Base-by-base conservation (phyloP, 140 eudicot genomes). In the Stevia rebaudiana region DNA sequence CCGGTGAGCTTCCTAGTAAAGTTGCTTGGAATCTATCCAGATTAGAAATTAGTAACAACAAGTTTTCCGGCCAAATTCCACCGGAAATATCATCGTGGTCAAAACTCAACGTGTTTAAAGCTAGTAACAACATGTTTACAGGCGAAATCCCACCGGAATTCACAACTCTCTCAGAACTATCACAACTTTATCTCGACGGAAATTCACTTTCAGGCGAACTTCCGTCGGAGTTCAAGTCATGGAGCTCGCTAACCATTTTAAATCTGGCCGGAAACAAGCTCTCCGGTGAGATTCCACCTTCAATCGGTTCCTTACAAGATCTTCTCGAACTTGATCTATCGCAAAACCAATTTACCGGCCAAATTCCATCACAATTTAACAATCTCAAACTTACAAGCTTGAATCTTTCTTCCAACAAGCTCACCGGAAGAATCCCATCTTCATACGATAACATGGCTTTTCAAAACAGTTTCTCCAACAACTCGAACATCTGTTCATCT, bases 261-360 rank as follows among this genome's bases (percentile, higher is more conserved):
- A 82, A 73, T 70, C 74, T 86, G 17, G 80, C 97, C 3, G 68
- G 90, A 67, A 89, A 89, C 63, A 60, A 76, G 25, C 80, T 89
- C 6, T 79, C 95, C 0, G 97, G 95, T 6, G 55, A 76, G n/a
- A 89, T 89, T 44, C 90, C 97, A 1, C 31, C 77, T 0, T 76
- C 67, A 0, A 31, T 89, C 11, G 68, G 85, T 60, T 77, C 80
- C 17, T 63, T 89, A 21, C 89, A 83, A 4, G 79, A 77, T 53
- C 95, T 89, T 73, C 68, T 71, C 3, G 83, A 77, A 60, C 85
- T 89, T 8, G 95, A 86, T 52, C 63, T 89, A 13, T 89, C 97
- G 0, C 77, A 70, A 22, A 90, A 90, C 78, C 82, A 71, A 31
- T 43, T 90, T 21, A 79, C 95, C 0, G 95, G 95, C 21, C 66